Evolutionary conservation across 805 yeast species (phyloP).

Genomic region (Candida ipomoeae): DNA sequence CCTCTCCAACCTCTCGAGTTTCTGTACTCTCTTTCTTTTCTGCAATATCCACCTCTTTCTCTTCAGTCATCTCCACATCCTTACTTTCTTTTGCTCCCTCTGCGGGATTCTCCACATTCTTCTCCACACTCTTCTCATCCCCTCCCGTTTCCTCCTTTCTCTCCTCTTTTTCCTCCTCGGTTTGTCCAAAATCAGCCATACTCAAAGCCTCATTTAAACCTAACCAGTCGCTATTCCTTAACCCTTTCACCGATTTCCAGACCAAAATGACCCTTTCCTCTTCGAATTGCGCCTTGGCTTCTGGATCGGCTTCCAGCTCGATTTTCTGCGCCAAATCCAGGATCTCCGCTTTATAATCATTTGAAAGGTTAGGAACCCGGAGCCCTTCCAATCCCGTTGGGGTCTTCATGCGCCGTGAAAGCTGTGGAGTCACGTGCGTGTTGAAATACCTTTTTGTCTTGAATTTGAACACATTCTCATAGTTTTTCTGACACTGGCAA

Average conservation of each 20-base stretch:
- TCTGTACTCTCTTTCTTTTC: too few species aligned
- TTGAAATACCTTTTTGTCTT: constrained; percentile 38
- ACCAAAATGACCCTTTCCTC: constrained; percentile 27
- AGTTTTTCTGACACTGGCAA: constrained; percentile 15
- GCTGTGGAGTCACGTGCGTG: constrained; percentile 39
- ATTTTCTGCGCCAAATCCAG: constrained; percentile 12
- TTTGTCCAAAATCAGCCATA: constrained; percentile 7
- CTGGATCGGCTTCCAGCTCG: constrained; percentile 8
- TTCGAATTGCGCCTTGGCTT: constrained; percentile 11
- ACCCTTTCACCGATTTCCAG: constrained; percentile 30
- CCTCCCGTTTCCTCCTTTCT: not conserved
- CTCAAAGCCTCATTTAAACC: constrained; percentile 3
- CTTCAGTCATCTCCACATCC: not conserved
- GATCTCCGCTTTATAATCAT: constrained; percentile 2
- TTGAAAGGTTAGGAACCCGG: constrained; percentile 6
- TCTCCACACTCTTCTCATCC: too few species aligned
- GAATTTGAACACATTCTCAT: constrained; percentile 22
- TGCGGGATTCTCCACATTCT: not conserved
- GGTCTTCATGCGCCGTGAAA: constrained; percentile 37
- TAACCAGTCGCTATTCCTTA: constrained; percentile 11
- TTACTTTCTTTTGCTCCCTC: not conserved
- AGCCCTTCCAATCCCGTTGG: constrained; percentile 28
- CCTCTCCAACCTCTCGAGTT: too few species aligned
- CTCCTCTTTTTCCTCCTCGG: not conserved
- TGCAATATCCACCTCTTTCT: not conserved